These are phyloP conservation scores for Pseudocercospora eumusae DNA, from an alignment of 2,329 filamentous ascomycete species.

Conservation along the genomic window DNA sequence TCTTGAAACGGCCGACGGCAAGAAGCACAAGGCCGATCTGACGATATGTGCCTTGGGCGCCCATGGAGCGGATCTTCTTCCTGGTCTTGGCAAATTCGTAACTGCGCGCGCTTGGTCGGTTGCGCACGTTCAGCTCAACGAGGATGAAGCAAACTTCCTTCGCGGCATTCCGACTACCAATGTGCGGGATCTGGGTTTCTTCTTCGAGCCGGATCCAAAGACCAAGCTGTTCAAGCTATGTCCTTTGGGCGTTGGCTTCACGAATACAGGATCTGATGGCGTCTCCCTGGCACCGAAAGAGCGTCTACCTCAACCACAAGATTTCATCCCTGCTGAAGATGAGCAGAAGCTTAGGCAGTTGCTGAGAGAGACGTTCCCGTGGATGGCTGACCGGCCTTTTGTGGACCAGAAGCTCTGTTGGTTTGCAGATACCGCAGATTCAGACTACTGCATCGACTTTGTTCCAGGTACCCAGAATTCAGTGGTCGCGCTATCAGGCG, in stretches of 20 bases:
- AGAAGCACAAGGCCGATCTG: conserved; percentile 42
- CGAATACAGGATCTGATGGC: conserved; percentile 49
- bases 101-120: conserved; percentile 62
- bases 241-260: conserved; percentile 59
- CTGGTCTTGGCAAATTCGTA: conserved; percentile 53
- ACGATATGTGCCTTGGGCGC: conserved; percentile 59
- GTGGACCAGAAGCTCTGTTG: conserved; percentile 62
- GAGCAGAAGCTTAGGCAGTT: conserved; percentile 56
- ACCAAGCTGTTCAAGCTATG: conserved; percentile 63
- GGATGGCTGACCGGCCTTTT: conserved; percentile 57
- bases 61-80: conserved; percentile 50
- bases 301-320: conserved; percentile 45
- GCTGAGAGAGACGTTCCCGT: conserved; percentile 55
- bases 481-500: conserved; percentile 57
- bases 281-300: conserved; percentile 49
- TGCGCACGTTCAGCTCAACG: conserved; percentile 59
- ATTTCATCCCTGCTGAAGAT: conserved; percentile 57
- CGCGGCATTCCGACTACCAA: conserved; percentile 63
- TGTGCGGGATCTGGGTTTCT: conserved; percentile 63
- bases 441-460: conserved; percentile 62
- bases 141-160: conserved; percentile 56
- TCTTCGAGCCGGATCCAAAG: conserved; percentile 64
- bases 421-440: conserved; percentile 63
- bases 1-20: conserved; percentile 45
- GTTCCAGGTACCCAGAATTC: conserved; percentile 53